Evolutionary conservation across 257 asterid genomes (phyloP).

Genomic region (Craterostigma plantagineum): DNA sequence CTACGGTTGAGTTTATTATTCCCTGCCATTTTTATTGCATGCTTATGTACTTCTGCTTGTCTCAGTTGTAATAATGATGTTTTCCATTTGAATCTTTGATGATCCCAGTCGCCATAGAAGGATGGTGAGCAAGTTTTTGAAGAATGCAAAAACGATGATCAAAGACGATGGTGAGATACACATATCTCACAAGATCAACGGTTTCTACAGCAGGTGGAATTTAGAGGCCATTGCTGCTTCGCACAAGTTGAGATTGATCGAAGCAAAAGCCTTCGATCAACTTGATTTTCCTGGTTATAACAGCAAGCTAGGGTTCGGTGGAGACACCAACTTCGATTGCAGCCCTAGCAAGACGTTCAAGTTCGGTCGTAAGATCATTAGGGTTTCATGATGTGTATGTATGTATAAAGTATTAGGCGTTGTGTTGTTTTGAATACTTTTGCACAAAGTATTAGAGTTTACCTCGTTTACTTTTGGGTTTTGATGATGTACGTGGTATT

Average conservation of each 20-base stretch:
- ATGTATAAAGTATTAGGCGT: no score
- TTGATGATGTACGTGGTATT: no score
- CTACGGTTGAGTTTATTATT: constrained; percentile 9
- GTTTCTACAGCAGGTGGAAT: constrained; percentile 13
- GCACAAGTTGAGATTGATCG: constrained; percentile 8
- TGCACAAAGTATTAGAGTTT: no score
- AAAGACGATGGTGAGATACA: constrained; percentile 13
- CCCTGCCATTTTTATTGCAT: no score
- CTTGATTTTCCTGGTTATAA: constrained; percentile 19
- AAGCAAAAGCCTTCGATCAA: constrained; percentile 5
- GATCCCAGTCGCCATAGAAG: constrained; percentile 8
- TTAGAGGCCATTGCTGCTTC: constrained; percentile 10
- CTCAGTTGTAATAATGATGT: no score
- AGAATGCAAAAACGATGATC: constrained; percentile 17
- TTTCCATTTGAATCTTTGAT: no score
- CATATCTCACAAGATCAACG: constrained; percentile 18
- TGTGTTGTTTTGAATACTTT: no score
- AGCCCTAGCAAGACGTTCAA: constrained; percentile 22
- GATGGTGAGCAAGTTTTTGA: constrained; percentile 15
- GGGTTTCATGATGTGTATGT: no score
- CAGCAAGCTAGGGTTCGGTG: constrained; percentile 23
- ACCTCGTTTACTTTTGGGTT: no score
- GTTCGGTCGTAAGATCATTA: constrained; percentile 8
- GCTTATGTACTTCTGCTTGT: no score
- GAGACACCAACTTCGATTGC: constrained; percentile 13